Conservation (phyloP, 2,329 filamentous ascomycete species). For the Endoconidiophora polonica region DNA sequence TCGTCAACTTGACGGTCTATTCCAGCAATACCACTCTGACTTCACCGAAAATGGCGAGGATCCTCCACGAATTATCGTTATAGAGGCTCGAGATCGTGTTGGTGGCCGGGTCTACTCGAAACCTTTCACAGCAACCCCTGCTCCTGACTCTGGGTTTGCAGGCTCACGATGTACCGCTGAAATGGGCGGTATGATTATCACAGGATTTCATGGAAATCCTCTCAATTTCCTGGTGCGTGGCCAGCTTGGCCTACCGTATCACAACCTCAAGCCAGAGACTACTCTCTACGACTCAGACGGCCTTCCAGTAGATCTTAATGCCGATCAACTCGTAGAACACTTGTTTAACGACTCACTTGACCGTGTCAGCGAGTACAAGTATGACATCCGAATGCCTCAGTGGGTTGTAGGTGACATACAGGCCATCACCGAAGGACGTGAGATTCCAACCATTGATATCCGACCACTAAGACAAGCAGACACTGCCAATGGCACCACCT, state of each 20-base stretch:
- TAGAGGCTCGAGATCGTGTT: constrained; percentile 76
- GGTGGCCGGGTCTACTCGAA: constrained; percentile 89
- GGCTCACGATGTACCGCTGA: constrained; percentile 64
- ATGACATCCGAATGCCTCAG: constrained; percentile 51
- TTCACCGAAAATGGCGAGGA: constrained; percentile 49
- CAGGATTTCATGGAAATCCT: constrained; percentile 93
- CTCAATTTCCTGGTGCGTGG: constrained; percentile 80
- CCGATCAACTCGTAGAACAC: constrained; percentile 73
- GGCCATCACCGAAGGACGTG: constrained; percentile 66
- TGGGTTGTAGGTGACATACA: constrained; percentile 70
- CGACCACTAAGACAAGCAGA: constrained; percentile 38
- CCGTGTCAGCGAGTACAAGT: constrained; percentile 77
- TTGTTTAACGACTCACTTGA: constrained; percentile 92
- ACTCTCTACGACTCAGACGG: constrained; percentile 81
- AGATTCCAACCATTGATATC: constrained; percentile 52
- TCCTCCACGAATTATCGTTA: constrained; percentile 56
- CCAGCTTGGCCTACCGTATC: constrained; percentile 75
- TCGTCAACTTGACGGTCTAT: constrained; percentile 74
- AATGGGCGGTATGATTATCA: constrained; percentile 96
- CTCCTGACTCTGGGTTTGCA: constrained; percentile 28
- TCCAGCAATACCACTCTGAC: constrained; percentile 58
- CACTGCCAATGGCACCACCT: constrained; percentile 29
- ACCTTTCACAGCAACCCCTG: constrained; percentile 42
- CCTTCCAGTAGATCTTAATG: constrained; percentile 55
- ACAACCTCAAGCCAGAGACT: constrained; percentile 61